Percentiles rank a stretch among this genome's conserved stretches.
phyloP scores from a whole-genome alignment of 1,284 basidiomycete species.

The Tilletia indica region DNA sequence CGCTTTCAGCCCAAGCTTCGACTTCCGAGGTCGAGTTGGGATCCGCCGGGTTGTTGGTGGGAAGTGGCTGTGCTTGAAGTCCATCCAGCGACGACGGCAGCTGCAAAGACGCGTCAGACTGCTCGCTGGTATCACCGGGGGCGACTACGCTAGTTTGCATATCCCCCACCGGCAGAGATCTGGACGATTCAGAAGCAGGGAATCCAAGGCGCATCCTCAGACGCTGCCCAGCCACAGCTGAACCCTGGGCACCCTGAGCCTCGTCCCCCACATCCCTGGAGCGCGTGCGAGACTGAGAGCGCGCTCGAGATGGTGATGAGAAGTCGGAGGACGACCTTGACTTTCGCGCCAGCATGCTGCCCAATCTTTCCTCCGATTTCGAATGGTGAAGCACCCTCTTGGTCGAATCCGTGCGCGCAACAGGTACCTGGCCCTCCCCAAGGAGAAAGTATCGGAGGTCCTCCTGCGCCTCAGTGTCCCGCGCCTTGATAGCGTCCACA shows the following conservation, averaged over 20 bases:
- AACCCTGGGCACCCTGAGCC: no score
- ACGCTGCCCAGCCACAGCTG: no score
- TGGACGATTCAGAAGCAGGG: no score
- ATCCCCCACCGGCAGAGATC: no score
- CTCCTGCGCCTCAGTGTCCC: slow-evolving; percentile 6
- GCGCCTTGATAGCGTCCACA: slow-evolving; percentile 11
- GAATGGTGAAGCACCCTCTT: not conserved
- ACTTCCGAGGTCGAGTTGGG: not conserved
- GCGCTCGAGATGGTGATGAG: no score
- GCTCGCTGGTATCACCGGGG: not conserved
- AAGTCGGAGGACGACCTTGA: no score
- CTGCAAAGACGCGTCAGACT: no score
- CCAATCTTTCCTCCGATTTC: slow-evolving; percentile 5
- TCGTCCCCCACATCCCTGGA: no score
- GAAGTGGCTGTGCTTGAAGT: no score
- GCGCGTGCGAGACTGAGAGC: no score
- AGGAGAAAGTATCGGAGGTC: slow-evolving; percentile 3
- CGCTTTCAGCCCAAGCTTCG: not conserved
- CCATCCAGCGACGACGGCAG: no score
- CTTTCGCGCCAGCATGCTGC: not conserved
- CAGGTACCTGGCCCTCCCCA: not conserved
- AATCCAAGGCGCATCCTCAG: no score
- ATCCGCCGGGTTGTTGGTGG: not conserved
- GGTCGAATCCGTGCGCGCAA: not conserved
- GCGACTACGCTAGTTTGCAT: not conserved